Evolutionary conservation across 805 yeast species (phyloP), one percentile per base, ranked within the genome.

Genomic region (Metschnikowia continentalis): DNA sequence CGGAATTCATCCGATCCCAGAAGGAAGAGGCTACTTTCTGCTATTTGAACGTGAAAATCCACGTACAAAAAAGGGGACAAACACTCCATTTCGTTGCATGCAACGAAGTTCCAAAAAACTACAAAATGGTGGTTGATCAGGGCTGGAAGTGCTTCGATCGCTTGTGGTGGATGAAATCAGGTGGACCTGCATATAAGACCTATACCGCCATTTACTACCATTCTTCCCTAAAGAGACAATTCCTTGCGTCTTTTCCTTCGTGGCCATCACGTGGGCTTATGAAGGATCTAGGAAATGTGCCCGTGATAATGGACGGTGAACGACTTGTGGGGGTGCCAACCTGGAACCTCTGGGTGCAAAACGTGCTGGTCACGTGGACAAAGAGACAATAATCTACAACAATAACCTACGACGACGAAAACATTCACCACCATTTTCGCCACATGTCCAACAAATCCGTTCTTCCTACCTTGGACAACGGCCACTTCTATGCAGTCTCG

Each of bases 391-490:
- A 26, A 26, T 26, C 30, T 26, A 26, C 30, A 26, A 83, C 96
- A 1, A 80, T 89, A 57, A 74, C 96, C 48, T 84, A 88, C 58
- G 81, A 78, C 61, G 97, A 92, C 66, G 98, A 98, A 5, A 65
- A 77, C 13, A 81, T 88, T 4, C 86, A 85, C 41, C 91, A 90
- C 60, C 88, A 88, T 66, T 84, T 94, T 63, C 62, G 64, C 10
- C 72, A 70, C 49, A 61, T 63, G 17, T 53, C 49, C 6, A 75
- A 76, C 46, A 72, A 76, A 23, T 48, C 53, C n/a, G 44, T 42
- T 8, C 32, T 49, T 32, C 56, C 50, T 10, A 17, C 52, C 1
- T n/a, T 49, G 6, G 48, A 51, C 15, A 42, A 49, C 17, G 77
- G 77, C n/a, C 98, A 94, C 66, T 76, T 71, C 15, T 84, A 82